phyloP scores from a whole-genome alignment of 2,329 filamentous ascomycete genomes.

The Calonectria crousiana region DNA sequence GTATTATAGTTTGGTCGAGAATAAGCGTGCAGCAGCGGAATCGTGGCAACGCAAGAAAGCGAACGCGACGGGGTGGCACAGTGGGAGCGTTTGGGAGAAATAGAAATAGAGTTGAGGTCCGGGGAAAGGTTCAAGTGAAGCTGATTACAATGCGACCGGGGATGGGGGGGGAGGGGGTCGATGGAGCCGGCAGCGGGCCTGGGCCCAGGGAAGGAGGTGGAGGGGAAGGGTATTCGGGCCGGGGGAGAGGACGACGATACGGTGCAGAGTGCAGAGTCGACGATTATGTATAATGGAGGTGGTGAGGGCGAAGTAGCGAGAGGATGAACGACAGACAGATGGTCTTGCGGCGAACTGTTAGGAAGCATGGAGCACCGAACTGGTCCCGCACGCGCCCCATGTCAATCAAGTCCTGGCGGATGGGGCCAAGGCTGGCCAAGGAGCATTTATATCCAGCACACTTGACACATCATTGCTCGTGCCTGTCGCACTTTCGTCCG shows the following conservation, averaged over 20 bases:
- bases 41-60: not conserved
- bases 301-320: not conserved
- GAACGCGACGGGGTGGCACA: not conserved
- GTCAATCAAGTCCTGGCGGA: not conserved
- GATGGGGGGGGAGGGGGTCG: not conserved
- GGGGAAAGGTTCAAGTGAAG: slow-evolving; percentile 2
- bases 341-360: slow-evolving; percentile 1
- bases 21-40: not conserved
- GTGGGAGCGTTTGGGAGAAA: not conserved
- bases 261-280: not conserved
- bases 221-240: not conserved
- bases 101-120: slow-evolving; percentile 17
- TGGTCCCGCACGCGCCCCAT: slow-evolving; percentile 2
- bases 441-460: not conserved
- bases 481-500: not conserved
- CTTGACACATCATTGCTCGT: not conserved
- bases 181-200: not conserved
- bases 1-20: not conserved
- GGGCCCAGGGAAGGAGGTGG: not conserved
- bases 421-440: not conserved
- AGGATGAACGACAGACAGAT: not conserved
- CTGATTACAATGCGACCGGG: slow-evolving; percentile 1
- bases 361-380: slow-evolving; percentile 11
- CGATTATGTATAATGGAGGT: not conserved
- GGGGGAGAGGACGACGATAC: not conserved